phyloP scores from a whole-genome alignment of 495 filamentous ascomycete species.

The Penicillium odoratum region DNA sequence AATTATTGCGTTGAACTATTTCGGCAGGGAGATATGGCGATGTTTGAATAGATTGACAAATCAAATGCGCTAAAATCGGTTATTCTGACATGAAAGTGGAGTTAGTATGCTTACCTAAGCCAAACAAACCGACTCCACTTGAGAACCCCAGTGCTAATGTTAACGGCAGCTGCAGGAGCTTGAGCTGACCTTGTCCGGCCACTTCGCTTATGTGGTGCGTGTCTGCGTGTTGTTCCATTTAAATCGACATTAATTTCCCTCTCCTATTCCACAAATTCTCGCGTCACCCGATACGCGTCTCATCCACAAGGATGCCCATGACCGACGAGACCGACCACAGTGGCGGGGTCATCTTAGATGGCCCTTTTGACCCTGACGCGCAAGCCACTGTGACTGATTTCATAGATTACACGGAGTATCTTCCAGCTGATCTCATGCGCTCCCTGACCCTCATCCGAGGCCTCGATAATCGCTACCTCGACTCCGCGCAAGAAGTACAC shows the following conservation, averaged over 20 bases:
- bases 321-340: constrained; percentile 44
- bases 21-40: too few relatives aligned
- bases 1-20: too few relatives aligned
- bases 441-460: constrained; percentile 86
- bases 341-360: constrained; percentile 50
- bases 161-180: neutral
- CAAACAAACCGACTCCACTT: neutral
- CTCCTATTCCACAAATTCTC: neutral
- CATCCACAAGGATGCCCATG: constrained; percentile 26
- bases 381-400: constrained; percentile 93
- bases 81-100: too few relatives aligned
- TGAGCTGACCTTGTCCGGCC: neutral
- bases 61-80: too few relatives aligned
- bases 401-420: constrained; percentile 95
- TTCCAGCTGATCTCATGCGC: constrained; percentile 87
- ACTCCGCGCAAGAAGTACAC: constrained; percentile 67
- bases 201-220: neutral
- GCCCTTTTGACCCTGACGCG: constrained; percentile 79
- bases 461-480: constrained; percentile 70
- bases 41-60: too few relatives aligned
- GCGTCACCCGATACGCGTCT: constrained; percentile 4
- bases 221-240: neutral
- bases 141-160: neutral
- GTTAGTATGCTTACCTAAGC: neutral
- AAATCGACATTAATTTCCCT: too few relatives aligned